These are phyloP conservation scores for Scedosporium boydii DNA, from an alignment of 2,329 filamentous ascomycete species.

Conservation along the genomic window DNA sequence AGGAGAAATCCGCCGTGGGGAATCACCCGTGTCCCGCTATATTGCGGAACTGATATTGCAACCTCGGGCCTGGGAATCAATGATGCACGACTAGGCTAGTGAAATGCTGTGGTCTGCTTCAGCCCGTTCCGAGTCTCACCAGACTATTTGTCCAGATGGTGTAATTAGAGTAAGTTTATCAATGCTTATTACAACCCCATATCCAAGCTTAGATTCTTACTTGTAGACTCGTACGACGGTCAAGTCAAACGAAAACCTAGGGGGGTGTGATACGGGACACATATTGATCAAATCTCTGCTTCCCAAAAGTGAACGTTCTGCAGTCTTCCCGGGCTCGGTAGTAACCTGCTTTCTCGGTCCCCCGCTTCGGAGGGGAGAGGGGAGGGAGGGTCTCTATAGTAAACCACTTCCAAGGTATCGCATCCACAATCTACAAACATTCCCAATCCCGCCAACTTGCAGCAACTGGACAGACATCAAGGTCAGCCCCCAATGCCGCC, in stretches of 20 bases:
- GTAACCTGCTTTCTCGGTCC: not conserved
- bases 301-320: not conserved
- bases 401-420: not conserved
- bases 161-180: not conserved
- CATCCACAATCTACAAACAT: no score
- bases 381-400: not conserved
- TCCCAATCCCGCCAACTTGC: not conserved
- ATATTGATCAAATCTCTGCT: not conserved
- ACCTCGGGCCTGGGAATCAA: no score
- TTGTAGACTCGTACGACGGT: not conserved
- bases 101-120: not conserved
- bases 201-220: not conserved
- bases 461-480: not conserved
- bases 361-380: not conserved
- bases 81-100: not conserved
- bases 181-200: not conserved
- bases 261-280: not conserved
- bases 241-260: not conserved
- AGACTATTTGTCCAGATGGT: not conserved
- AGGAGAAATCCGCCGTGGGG: no score
- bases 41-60: no score
- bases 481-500: not conserved
- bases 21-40: no score
- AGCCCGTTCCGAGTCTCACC: not conserved
- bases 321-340: not conserved